phyloP scores from a whole-genome alignment of 2,329 filamentous ascomycete species.

The Neoascochyta sp. region DNA sequence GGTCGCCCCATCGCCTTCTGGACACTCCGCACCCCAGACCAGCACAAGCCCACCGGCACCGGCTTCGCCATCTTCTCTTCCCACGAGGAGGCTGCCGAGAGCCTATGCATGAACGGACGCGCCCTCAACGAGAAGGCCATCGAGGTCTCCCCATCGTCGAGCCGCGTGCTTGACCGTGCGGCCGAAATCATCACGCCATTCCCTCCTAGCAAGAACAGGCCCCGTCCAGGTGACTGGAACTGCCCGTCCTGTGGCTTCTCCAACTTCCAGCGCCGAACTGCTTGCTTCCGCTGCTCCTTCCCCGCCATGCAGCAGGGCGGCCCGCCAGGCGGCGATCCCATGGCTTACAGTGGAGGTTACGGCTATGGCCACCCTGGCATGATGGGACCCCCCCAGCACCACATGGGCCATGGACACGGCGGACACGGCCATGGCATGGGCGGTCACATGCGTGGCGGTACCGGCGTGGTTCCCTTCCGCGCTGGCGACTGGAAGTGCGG shows the following conservation, averaged over 20 bases:
- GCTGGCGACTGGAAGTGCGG: slow-evolving; percentile 99
- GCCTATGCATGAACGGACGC: slow-evolving; percentile 97
- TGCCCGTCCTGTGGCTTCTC: slow-evolving; percentile 98
- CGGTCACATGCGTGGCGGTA: slow-evolving; percentile 66
- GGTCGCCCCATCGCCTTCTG: slow-evolving; percentile 98
- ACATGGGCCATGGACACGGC: slow-evolving; percentile 60
- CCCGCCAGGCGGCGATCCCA: slow-evolving; percentile 60
- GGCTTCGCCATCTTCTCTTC: slow-evolving; percentile 98
- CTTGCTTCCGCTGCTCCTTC: slow-evolving; percentile 98
- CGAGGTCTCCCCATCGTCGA: slow-evolving; percentile 96
- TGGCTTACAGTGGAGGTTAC: slow-evolving; percentile 53
- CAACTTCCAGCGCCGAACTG: slow-evolving; percentile 97
- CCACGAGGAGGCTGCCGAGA: slow-evolving; percentile 75
- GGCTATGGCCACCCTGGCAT: slow-evolving; percentile 60
- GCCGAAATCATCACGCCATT: slow-evolving; percentile 96
- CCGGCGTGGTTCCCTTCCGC: slow-evolving; percentile 90
- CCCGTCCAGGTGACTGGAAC: slow-evolving; percentile 96
- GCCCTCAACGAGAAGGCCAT: slow-evolving; percentile 98
- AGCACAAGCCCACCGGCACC: slow-evolving; percentile 98
- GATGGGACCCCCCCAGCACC: slow-evolving; percentile 56
- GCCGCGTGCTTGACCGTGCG: slow-evolving; percentile 89
- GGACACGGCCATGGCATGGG: slow-evolving; percentile 45
- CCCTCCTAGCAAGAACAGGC: slow-evolving; percentile 96
- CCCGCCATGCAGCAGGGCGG: slow-evolving; percentile 83
- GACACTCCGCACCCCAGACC: slow-evolving; percentile 95